phyloP scores from a whole-genome alignment of 306 rosid species.

The Astragalus glycyphyllos region DNA sequence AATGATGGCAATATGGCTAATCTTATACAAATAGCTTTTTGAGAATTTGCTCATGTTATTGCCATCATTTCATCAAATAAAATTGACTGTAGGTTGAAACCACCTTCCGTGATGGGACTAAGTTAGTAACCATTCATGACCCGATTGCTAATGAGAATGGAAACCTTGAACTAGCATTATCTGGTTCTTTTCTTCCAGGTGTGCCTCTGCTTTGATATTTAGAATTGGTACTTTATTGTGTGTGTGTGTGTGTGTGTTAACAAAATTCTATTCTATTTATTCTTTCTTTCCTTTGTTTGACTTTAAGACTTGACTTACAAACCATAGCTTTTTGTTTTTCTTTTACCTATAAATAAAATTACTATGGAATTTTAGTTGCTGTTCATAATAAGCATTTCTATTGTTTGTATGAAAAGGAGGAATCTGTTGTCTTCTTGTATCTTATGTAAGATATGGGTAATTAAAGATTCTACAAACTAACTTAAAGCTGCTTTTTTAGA shows the following conservation, averaged over 20 bases:
- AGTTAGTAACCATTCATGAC: slow-evolving; percentile 80
- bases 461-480: slow-evolving; percentile 1
- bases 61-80: slow-evolving; percentile 10
- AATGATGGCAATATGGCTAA: slow-evolving; percentile 5
- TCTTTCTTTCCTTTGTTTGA: slow-evolving; percentile 20
- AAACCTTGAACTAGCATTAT: slow-evolving; percentile 76
- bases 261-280: slow-evolving; percentile 13
- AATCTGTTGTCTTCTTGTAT: slow-evolving; percentile 24
- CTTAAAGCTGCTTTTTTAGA: slow-evolving; percentile 12
- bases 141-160: slow-evolving; percentile 78
- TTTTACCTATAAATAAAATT: slow-evolving; percentile 3
- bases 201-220: slow-evolving; percentile 28
- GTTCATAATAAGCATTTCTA: slow-evolving; percentile 28
- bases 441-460: not conserved
- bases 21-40: slow-evolving; percentile 3
- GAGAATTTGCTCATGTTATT: slow-evolving; percentile 25
- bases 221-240: slow-evolving; percentile 20
- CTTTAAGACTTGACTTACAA: slow-evolving; percentile 16
- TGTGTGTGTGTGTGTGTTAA: slow-evolving; percentile 21
- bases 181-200: slow-evolving; percentile 97
- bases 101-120: slow-evolving; percentile 89
- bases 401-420: slow-evolving; percentile 13
- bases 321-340: slow-evolving; percentile 24
- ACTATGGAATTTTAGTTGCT: slow-evolving; percentile 11
- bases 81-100: slow-evolving; percentile 76